These are phyloP conservation scores for Sergeia podlipaevii DNA, from an alignment of 208 protist species.

Conservation along the genomic window DNA sequence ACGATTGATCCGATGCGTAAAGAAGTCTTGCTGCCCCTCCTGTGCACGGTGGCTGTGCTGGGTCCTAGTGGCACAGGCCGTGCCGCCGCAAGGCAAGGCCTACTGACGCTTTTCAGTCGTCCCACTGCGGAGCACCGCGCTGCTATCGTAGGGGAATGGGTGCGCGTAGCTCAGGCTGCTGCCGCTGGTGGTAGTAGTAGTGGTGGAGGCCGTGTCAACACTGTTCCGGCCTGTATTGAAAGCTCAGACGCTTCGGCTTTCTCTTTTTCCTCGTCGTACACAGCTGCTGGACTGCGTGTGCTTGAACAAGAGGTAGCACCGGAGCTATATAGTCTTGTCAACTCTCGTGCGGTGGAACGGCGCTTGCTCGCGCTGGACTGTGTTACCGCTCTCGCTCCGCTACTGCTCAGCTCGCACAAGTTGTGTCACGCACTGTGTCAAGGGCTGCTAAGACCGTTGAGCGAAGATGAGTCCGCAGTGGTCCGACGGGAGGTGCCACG, in stretches of 20 bases:
- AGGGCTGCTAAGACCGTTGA: constrained; percentile 53
- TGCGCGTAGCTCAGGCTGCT: constrained; percentile 31
- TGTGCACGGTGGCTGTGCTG: constrained; percentile 30
- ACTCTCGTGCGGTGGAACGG: constrained; percentile 36
- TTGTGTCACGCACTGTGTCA: constrained; percentile 48
- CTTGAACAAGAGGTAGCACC: constrained; percentile 62
- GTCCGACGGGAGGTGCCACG: constrained; percentile 55
- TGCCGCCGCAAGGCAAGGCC: constrained; percentile 32
- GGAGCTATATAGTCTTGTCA: constrained; percentile 61
- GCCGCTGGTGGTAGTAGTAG: too few species aligned
- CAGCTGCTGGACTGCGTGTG: constrained; percentile 1
- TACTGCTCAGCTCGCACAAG: constrained; percentile 21
- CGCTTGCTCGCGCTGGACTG: constrained; percentile 61
- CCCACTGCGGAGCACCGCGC: constrained; percentile 35
- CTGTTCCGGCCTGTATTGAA: too few species aligned
- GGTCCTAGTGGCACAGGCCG: constrained; percentile 22
- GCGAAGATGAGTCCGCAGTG: constrained; percentile 48
- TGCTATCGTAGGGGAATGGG: constrained; percentile 44
- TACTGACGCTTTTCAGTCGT: constrained; percentile 55
- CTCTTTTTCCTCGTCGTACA: too few species aligned
- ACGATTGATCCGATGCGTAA: constrained; percentile 50
- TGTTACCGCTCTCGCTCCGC: constrained; percentile 24
- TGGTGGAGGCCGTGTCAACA: too few species aligned
- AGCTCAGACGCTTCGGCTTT: too few species aligned
- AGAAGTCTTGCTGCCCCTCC: constrained; percentile 57